Conservation (phyloP, 306 rosid species). For the Cyamopsis tetragonoloba region DNA sequence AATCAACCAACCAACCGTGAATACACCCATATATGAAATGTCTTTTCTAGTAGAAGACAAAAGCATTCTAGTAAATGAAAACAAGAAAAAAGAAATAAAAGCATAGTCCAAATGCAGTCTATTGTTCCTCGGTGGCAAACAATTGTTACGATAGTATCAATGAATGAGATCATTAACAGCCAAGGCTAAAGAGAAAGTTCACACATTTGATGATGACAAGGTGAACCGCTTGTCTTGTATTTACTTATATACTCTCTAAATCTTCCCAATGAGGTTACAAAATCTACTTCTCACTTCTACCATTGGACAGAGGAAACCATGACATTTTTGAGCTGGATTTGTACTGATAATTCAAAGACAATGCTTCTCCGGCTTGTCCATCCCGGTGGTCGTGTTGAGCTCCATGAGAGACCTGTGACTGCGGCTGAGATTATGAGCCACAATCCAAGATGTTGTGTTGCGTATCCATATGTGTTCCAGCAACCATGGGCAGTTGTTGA, state of each 20-base stretch:
- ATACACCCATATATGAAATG: no score
- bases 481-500: conserved; percentile 71
- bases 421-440: conserved; percentile 55
- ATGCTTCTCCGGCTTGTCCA: conserved; percentile 50
- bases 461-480: conserved; percentile 54
- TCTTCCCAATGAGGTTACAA: conserved; percentile 1
- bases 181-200: not conserved
- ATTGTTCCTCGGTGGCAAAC: conserved; percentile 12
- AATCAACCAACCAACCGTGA: no score
- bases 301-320: conserved; percentile 22
- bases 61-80: conserved; percentile 1
- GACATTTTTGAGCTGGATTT: conserved; percentile 48
- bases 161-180: conserved; percentile 22
- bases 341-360: conserved; percentile 37
- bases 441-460: conserved; percentile 48
- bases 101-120: conserved; percentile 6
- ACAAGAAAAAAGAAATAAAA: conserved; percentile 9
- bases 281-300: not conserved
- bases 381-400: conserved; percentile 57
- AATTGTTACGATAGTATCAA: conserved; percentile 28
- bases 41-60: not conserved
- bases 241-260: conserved; percentile 31
- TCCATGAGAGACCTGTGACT: conserved; percentile 53
- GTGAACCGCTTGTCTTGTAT: not conserved
- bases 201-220: conserved; percentile 18